Base-by-base conservation (phyloP, 75 land plant genomes). In the Sequoia sempervirens region DNA sequence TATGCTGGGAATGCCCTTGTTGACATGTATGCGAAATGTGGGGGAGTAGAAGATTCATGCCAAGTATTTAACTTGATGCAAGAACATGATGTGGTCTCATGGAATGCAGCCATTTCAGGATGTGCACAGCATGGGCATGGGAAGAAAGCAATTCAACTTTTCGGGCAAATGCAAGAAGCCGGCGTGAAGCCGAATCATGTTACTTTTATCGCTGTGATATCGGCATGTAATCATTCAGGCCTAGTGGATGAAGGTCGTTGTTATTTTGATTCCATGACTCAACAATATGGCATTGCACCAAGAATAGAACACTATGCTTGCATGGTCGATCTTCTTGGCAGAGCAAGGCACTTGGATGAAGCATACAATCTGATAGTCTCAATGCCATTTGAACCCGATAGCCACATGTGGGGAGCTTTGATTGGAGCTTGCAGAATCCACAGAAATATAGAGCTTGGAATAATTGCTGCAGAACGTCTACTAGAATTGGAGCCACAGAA, bases 51-150 rank as follows among this genome's bases (percentile, higher is more conserved):
- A 20, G 86, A 73, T 70, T 80, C 85, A 20, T 40, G 86, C 10
- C 86, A 64, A 50, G 86, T 85, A 86, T 85, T 85, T 52, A 38
- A 52, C 30, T 8, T 37, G 13, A n/a, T 81, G 6, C 36, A 86
- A n/a, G 45, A 53, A 38, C 43, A 53, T 18, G 80, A 86, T 47
- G 88, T 86, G 11, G 78, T 86, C 8, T 53, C 87, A 9, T 86
- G 87, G 87, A 86, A 85, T 38, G 81, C 41, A 10, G 86, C 58
- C 82, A 85, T 86, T 45, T 56, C 50, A 17, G 87, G 87, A 18
- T 85, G 28, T 78, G 85, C 85, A n/a, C 85, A 81, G 7, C 83
- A 85, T 52, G 84, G 85, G 85, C 30, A 85, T 36, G 68, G 45
- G 43, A 28, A 26, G 10, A n/a, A 56, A 15, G 85, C 84, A n/a